A percentile compares a stretch with the other conserved stretches of the same genome.
phyloP scores from a whole-genome alignment of 345 rosid genomes.

The Toxicodendron radicans region DNA sequence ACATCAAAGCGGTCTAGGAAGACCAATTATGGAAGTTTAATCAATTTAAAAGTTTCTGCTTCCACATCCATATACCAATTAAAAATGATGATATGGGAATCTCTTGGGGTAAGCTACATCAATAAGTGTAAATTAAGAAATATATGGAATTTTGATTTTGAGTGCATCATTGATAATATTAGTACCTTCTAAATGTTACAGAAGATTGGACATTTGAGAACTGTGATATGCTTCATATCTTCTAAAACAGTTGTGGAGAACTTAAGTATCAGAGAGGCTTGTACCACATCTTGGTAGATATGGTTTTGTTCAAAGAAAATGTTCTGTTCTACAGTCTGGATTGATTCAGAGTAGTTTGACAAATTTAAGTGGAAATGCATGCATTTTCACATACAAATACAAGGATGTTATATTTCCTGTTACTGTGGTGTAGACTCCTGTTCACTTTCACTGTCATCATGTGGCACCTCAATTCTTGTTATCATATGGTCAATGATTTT shows the following conservation, averaged over 20 bases:
- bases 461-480: too few relatives aligned
- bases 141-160: slow-evolving; percentile 15
- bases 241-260: neutral
- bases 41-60: slow-evolving; percentile 84
- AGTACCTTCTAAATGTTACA: neutral
- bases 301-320: neutral
- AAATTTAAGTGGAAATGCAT: neutral
- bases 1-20: slow-evolving; percentile 85
- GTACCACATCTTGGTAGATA: neutral
- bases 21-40: slow-evolving; percentile 67
- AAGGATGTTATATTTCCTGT: too few relatives aligned
- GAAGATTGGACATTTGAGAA: neutral
- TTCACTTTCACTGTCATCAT: too few relatives aligned
- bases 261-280: neutral
- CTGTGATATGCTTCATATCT: neutral
- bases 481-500: too few relatives aligned
- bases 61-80: slow-evolving; percentile 83
- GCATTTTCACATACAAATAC: neutral
- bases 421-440: too few relatives aligned
- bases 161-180: neutral
- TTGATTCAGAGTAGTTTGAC: neutral
- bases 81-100: slow-evolving; percentile 99
- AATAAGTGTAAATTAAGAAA: neutral
- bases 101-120: slow-evolving; percentile 78
- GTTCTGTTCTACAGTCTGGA: neutral